Base-by-base conservation (phyloP, 1,139 yeast genomes). In the Geotrichum phurueaensis region DNA sequence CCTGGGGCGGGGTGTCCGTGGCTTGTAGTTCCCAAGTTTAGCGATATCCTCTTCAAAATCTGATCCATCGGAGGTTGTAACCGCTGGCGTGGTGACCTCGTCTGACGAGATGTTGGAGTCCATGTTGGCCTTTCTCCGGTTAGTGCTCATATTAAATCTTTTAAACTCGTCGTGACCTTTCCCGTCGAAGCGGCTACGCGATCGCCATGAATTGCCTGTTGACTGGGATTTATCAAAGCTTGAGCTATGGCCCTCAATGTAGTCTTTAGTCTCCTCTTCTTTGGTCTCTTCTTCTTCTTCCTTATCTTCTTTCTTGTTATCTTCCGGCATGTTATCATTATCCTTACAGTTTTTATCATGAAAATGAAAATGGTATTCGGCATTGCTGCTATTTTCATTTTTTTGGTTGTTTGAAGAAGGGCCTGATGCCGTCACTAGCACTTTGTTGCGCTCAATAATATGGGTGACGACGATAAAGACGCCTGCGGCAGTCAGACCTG, bases 191-290 rank as follows among this genome's bases (percentile, higher is more conserved):
- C 20, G 47, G 20, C 20, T 7, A 6, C 47, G 47, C 18, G n/a
- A n/a, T 18, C 22, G 47, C 20, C 20, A n/a, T 39, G 20, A 39
- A 39, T 39, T 25, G 53, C 48, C 36, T 54, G 63, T 48, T 67
- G 68, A 54, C 70, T 70, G 54, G 71, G 60, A 22, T 64, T 71
- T 45, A 71, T 61, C 18, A 70, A 65, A 5, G 73, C 75, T 61
- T 70, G 70, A 7, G 71, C 74, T 13, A 7, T 39, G 20, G 10
- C 47, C 9, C 3, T 15, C n/a, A 6, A 18, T 1, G 7, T 15
- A 5, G 10, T n/a, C 23, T 7, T 62, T 62, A 13, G 54, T 45
- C 15, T 59, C 61, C 27, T 71, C 71, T 59, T n/a, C n/a, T n/a
- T n/a, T n/a, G n/a, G n/a, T n/a, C n/a, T n/a, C n/a, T n/a, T 59